These are phyloP conservation scores for Haplosporangium gracile DNA, from an alignment of 192 early-diverging fungal genomes.

Conservation along the genomic window DNA sequence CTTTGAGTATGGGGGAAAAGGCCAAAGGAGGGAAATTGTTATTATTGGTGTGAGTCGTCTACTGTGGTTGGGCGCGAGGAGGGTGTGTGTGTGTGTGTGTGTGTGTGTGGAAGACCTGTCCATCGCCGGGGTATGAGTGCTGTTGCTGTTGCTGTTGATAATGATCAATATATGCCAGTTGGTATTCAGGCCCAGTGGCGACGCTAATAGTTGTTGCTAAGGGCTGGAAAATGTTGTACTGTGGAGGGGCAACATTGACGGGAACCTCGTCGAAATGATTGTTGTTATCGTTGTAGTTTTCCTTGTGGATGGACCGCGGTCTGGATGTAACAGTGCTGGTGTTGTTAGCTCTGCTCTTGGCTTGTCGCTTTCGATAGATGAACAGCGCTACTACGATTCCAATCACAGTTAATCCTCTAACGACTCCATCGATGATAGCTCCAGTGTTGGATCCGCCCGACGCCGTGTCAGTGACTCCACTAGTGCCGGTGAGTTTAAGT, in stretches of 20 bases:
- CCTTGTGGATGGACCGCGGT: not conserved
- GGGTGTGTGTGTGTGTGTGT: no score
- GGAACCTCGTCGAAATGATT: no score
- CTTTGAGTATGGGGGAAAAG: not conserved
- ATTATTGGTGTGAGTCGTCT: not conserved
- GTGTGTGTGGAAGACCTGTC: not conserved
- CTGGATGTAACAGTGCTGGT: not conserved
- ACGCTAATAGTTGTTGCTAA: not conserved
- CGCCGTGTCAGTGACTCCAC: not conserved
- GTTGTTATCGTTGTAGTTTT: not conserved
- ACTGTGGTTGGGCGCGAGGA: not conserved
- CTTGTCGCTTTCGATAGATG: not conserved
- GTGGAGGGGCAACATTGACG: not conserved
- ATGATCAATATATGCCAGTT: not conserved
- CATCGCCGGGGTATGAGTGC: not conserved
- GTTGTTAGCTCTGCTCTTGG: not conserved
- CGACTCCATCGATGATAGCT: slow-evolving; percentile 8
- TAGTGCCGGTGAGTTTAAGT: not conserved
- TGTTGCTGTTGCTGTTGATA: not conserved
- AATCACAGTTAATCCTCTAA: not conserved
- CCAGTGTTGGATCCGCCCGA: not conserved
- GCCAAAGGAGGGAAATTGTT: not conserved
- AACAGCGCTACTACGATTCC: not conserved
- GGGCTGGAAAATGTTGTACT: not conserved
- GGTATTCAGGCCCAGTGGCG: not conserved